phyloP scores from a whole-genome alignment of 345 rosid species.

The Corymbia maculata region DNA sequence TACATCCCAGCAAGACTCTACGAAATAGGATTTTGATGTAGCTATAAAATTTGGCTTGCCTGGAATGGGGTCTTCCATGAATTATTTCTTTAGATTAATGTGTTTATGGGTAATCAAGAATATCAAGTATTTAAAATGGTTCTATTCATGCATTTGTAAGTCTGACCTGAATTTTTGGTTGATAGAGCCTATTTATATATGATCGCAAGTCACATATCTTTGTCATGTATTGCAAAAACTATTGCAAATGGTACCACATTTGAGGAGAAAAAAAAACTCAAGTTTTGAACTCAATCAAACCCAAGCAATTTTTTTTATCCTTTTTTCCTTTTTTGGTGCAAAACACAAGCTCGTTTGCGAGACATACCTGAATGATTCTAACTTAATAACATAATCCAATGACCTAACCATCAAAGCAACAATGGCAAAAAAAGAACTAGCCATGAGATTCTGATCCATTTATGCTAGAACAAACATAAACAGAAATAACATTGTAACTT shows the following conservation, averaged over 20 bases:
- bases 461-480: neutral
- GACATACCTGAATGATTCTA: neutral
- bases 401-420: neutral
- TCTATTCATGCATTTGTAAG: neutral
- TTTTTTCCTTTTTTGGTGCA: fast-evolving
- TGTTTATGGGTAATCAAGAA: fast-evolving
- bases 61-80: neutral
- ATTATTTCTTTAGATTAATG: fast-evolving
- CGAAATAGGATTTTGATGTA: no score
- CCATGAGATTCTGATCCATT: neutral
- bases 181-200: neutral
- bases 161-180: neutral
- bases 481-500: no score
- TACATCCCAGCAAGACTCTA: neutral
- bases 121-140: neutral
- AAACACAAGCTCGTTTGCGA: neutral
- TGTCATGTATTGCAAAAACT: neutral
- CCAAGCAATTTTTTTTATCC: neutral
- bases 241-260: neutral
- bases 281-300: fast-evolving
- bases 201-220: neutral
- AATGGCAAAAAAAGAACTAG: neutral
- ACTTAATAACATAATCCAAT: neutral
- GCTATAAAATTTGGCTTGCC: neutral
- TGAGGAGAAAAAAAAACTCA: no score